phyloP scores from a whole-genome alignment of 176 grass and related monocot species.

The Oryza brachyantha region DNA sequence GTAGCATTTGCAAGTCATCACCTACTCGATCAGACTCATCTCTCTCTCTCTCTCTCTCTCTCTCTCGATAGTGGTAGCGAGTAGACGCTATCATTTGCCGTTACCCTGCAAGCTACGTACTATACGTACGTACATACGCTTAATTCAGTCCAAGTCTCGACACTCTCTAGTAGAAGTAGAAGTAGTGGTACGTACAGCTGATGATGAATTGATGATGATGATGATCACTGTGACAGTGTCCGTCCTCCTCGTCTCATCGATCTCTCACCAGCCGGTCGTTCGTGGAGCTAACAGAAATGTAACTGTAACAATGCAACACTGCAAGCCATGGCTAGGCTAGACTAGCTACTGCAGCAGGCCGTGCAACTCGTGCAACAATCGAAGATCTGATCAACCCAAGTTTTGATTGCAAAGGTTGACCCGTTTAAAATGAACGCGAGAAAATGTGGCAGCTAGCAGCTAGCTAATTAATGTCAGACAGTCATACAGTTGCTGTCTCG shows the following conservation, averaged over 20 bases:
- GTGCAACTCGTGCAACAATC: neutral
- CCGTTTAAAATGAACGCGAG: neutral
- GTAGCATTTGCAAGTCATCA: constrained; percentile 38
- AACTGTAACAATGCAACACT: neutral
- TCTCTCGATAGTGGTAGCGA: neutral
- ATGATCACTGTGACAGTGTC: neutral
- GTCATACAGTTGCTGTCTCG: neutral
- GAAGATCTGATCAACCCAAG: neutral
- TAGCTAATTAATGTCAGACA: neutral
- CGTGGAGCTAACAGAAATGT: neutral
- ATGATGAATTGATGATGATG: neutral
- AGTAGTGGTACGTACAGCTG: neutral
- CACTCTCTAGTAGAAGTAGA: neutral
- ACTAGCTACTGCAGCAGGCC: neutral
- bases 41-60: neutral
- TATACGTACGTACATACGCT: neutral
- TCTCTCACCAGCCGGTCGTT: neutral
- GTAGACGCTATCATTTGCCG: constrained; percentile 12
- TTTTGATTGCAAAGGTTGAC: neutral
- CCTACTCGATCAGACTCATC: neutral
- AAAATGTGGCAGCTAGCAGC: neutral
- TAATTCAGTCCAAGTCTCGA: neutral
- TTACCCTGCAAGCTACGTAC: constrained; percentile 28
- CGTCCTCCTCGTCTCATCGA: no score
- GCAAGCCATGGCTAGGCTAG: neutral